Base-by-base conservation (phyloP, 164 flowering plant genomes). In the Chloranthus sessilifolius region DNA sequence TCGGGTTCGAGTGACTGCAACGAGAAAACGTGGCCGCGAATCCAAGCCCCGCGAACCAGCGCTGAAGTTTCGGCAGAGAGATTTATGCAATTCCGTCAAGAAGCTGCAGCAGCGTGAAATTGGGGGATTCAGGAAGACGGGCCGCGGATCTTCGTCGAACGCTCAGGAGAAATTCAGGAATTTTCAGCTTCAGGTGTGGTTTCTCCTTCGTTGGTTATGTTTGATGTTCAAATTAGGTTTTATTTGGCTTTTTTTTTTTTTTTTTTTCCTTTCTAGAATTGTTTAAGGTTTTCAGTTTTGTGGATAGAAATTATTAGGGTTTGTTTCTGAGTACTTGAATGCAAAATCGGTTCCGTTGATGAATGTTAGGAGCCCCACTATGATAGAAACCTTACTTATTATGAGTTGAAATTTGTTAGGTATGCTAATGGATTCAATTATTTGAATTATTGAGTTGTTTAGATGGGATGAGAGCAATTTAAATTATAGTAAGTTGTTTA, bases 141-240 rank as follows among this genome's bases (percentile, higher is more conserved):
- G 15, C 37, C 14, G 50, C 17, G 38, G 39, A 3, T 24, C 19
- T 15, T 34, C 47, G 7, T 54, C 47, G 25, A 43, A 43, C 28
- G 29, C 49, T 21, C 49, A 54, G 12, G 58, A 54, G 49, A 43
- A 54, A 24, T 54, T 54, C 30, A 43, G 58, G 39, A 54, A 54
- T 36, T 54, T 54, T 36, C 50, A 43, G n/a, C 58, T 54, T 20
- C 58, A 54, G 58, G 58, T 54, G n/a, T 12, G 20, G 20, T 53
- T 38, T 47, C 20, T 29, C 15, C 23, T n/a, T 43, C 27, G 1
- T 9, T 43, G 15, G 5, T 2, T 22, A 22, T 1, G 3, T 15
- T 22, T 1, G 6, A 3, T 2, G 22, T 43, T 4, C 16, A 2
- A 7, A 9, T 1, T 3, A n/a, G n/a, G n/a, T n/a, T n/a, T n/a